These are phyloP conservation scores for Hypholoma fasciculare DNA, from an alignment of 768 basidiomycete species.

Conservation along the genomic window DNA sequence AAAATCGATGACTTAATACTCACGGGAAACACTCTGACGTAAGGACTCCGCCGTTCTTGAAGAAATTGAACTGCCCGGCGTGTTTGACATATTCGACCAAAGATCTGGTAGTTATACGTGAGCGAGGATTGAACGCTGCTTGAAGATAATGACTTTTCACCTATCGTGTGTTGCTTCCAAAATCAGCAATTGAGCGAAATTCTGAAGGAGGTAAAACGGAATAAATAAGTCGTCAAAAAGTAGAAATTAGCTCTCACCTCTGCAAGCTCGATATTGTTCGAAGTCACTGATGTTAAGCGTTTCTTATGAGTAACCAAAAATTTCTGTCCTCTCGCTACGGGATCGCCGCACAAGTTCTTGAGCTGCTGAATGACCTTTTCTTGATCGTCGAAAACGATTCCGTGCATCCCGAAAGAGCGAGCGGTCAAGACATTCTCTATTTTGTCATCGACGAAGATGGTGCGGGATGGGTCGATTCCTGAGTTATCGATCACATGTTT, in stretches of 20 bases:
- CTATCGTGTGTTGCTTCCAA: slow-evolving; percentile 48
- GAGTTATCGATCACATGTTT: slow-evolving; percentile 45
- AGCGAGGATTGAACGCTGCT: neutral
- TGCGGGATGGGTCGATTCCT: slow-evolving; percentile 42
- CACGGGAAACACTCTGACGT: slow-evolving; percentile 4
- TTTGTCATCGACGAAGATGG: slow-evolving; percentile 63
- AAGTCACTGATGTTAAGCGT: slow-evolving; percentile 44
- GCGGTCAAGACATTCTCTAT: slow-evolving; percentile 59
- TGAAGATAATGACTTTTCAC: slow-evolving; percentile 24
- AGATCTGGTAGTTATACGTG: slow-evolving; percentile 23
- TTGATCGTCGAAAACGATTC: slow-evolving; percentile 49
- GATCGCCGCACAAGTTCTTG: slow-evolving; percentile 48
- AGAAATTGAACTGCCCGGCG: slow-evolving; percentile 54
- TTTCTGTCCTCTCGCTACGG: slow-evolving; percentile 38
- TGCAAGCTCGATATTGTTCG: slow-evolving; percentile 23
- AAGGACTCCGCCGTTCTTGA: slow-evolving; percentile 33
- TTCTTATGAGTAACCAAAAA: slow-evolving; percentile 43
- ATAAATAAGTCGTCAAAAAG: neutral
- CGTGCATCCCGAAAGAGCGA: slow-evolving; percentile 54
- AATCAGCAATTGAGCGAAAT: slow-evolving; percentile 61
- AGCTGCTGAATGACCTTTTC: slow-evolving; percentile 43
- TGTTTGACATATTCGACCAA: slow-evolving; percentile 45
- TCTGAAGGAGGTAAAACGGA: slow-evolving; percentile 40
- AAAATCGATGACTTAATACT: neutral
- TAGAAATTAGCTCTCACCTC: slow-evolving; percentile 20